Conservation (phyloP, 129 eudicot species). For the Artemisia argyi region DNA sequence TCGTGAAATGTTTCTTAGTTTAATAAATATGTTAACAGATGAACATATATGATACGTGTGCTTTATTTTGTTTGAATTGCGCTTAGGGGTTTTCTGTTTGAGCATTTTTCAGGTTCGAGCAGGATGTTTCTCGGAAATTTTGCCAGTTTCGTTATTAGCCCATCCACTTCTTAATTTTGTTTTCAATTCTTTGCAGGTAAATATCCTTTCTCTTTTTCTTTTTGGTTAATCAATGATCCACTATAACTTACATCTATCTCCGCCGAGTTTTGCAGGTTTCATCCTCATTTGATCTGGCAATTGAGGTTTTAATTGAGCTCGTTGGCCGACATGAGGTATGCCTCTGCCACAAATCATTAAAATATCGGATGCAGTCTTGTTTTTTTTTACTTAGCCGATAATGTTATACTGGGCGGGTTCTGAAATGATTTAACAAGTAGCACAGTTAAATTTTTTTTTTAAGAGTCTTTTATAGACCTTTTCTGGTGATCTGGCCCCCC, state of each 20-base stretch:
- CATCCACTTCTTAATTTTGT: constrained; percentile 87
- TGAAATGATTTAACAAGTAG: no score
- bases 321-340: constrained; percentile 88
- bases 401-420: background rate
- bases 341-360: constrained; percentile 19
- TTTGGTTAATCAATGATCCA: constrained; percentile 12
- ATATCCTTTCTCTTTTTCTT: background rate
- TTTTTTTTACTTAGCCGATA: background rate
- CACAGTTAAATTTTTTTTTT: no score
- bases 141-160: constrained; percentile 57
- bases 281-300: constrained; percentile 78
- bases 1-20: constrained; percentile 20
- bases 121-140: constrained; percentile 83
- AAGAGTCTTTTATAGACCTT: no score
- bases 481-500: no score
- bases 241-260: constrained; percentile 23
- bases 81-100: background rate
- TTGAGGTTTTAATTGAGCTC: constrained; percentile 91
- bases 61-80: constrained; percentile 5
- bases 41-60: background rate
- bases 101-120: constrained; percentile 75
- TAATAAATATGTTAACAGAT: constrained; percentile 6
- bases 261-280: constrained; percentile 49
- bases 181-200: constrained; percentile 84
- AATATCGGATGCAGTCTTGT: background rate